Base-by-base conservation (phyloP, 2,329 filamentous ascomycete genomes). In the Periconia sp. region DNA sequence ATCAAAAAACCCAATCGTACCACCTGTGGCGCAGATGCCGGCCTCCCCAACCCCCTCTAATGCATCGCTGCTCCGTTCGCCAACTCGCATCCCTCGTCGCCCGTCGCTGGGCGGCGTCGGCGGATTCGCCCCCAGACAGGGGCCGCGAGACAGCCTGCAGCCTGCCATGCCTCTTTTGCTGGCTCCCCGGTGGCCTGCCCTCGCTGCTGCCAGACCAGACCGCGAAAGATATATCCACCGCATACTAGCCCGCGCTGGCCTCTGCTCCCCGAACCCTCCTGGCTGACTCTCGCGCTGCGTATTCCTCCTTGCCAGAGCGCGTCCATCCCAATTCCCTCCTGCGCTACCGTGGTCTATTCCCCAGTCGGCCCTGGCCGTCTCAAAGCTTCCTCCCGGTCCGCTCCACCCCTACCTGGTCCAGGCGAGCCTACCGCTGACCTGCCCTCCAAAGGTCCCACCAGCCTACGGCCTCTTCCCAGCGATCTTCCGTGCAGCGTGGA, bases 401-500 rank as follows among this genome's bases (percentile, higher is more conserved):
- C 43, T 40, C 44, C 23, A 43, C 33, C 45, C 50, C 32, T 42
- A 35, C 45, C 41, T 26, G 38, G 31, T 31, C 30, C 36, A 42
- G 24, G 24, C 43, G 35, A 42, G 40, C 46, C 41, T 21, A 43
- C 40, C 16, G 46, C 40, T 28, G 36, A 38, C 42, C 45, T 48
- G 40, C 46, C n/a, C 46, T 50, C 50, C 38, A 49, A 42, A 46
- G 47, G 38, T 47, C 42, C 43, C 46, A 36, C 46, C 42, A 52
- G 47, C 43, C 43, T 36, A 43, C 35, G 43, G 49, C 44, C 43
- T 49, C 45, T 29, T 43, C 43, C 19, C 48, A 53, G 51, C 53
- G 54, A 54, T 56, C 56, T 56, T 53, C 53, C 55, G 39, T 49
- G 40, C 42, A 57, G 54, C 61, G 56, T 66, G 46, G 46, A 66